A percentile compares a stretch with the other conserved stretches of the same genome.
phyloP scores from a whole-genome alignment of 805 yeast species.

The Wickerhamomyces chambardii region DNA sequence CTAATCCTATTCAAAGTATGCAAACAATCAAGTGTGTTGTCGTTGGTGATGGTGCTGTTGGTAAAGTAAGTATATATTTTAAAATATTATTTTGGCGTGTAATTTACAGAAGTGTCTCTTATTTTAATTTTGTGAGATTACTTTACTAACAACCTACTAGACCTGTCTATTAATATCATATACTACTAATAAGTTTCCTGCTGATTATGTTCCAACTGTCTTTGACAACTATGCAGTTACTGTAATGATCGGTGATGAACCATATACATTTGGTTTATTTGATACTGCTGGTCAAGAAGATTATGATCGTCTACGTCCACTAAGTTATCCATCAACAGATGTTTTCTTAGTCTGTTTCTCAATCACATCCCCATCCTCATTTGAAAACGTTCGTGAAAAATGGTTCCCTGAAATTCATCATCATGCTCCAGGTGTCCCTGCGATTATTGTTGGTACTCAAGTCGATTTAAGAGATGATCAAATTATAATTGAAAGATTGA shows the following conservation, averaged over 20 bases:
- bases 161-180: constrained; percentile 93
- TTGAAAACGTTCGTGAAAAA: constrained; percentile 95
- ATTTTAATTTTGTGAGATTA: too few relatives aligned
- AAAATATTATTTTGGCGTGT: too few relatives aligned
- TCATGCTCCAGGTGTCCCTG: constrained; percentile 97
- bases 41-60: constrained; percentile 99
- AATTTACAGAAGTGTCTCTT: too few relatives aligned
- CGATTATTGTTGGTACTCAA: constrained; percentile 95
- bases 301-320: constrained; percentile 94
- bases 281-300: constrained; percentile 99
- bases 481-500: constrained; percentile 79
- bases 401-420: constrained; percentile 99
- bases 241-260: constrained; percentile 96
- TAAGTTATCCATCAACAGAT: constrained; percentile 95
- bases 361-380: constrained; percentile 94
- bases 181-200: constrained; percentile 95
- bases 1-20: constrained; percentile 24
- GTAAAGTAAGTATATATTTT: constrained; percentile 44
- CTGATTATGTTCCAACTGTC: constrained; percentile 98
- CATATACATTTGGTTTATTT: constrained; percentile 92
- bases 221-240: constrained; percentile 94
- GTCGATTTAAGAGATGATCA: constrained; percentile 92
- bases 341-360: constrained; percentile 94
- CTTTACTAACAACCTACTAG: constrained; percentile 11
- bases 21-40: constrained; percentile 85